Evolutionary conservation across 1,284 basidiomycete species (phyloP), one percentile per base, ranked within the genome.

Genomic region (Rhodotorula glutinis): DNA sequence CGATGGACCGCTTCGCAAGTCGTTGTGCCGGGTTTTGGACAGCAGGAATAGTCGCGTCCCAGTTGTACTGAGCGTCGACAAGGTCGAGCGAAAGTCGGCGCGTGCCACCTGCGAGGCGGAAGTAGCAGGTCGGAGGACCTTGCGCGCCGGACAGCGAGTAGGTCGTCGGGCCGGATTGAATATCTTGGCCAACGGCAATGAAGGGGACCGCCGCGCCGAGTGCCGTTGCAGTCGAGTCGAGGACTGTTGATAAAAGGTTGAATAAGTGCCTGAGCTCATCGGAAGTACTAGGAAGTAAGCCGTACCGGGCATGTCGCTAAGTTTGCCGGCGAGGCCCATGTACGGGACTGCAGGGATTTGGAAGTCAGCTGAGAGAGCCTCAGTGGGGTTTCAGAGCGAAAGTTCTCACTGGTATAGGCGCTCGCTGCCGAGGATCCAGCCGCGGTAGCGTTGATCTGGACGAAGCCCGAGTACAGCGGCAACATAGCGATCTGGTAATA

Each of bases 401-500:
- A 29, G 1, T 51, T 5, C 30, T 16, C 14, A n/a, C 40, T 25
- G 25, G 49, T 51, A 17, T 51, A 51, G 25, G 49, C 13, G 5
- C 17, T 23, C n/a, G 49, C 13, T 3, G 19, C 13, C 16, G 49
- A 14, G 16, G 49, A 25, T 23, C 49, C 49, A 4, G n/a, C 25
- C 25, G 27, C n/a, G 7, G n/a, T 23, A 27, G 49, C n/a, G 16
- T 51, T n/a, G 25, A 51, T 27, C 11, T n/a, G 49, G 13, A 74
- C 33, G 52, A 54, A 74, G 5, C 73, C 73, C 9, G 73, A 74
- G 63, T 70, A 74, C 60, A 74, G 51, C 8, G 73, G 71, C 60
- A 71, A 74, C 16, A 46, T 51, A 47, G 47, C 57, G 25, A 40
- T 41, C 27, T 69, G 49, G 7, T n/a, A 16, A 1, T 43, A 29